phyloP scores from a whole-genome alignment of 306 rosid species.

The Astragalus membranaceus region DNA sequence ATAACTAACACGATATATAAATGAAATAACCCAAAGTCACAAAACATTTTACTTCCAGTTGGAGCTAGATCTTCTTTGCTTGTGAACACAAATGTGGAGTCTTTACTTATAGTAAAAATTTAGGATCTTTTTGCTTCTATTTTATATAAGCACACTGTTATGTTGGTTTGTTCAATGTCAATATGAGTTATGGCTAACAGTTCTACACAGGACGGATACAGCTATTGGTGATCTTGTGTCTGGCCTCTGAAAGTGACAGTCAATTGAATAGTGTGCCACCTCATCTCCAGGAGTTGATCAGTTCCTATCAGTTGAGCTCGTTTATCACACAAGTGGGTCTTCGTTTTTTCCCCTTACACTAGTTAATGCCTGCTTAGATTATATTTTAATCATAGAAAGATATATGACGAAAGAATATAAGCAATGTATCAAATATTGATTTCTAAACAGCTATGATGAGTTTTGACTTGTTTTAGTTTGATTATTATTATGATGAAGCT shows the following conservation, averaged over 20 bases:
- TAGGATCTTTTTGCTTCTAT: neutral
- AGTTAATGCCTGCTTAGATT: neutral
- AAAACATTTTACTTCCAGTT: neutral
- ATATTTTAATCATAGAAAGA: neutral
- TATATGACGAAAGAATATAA: neutral
- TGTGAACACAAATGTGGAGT: neutral
- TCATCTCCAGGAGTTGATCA: conserved; percentile 49
- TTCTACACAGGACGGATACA: conserved; percentile 40
- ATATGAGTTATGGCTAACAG: neutral
- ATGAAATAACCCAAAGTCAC: no score
- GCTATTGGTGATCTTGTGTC: conserved; percentile 54
- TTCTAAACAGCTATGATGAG: neutral
- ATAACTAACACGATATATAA: no score
- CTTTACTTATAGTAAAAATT: neutral
- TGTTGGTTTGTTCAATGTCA: neutral
- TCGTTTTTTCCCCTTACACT: neutral
- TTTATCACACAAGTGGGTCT: conserved; percentile 75
- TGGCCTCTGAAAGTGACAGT: conserved; percentile 46
- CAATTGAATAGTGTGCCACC: conserved; percentile 40
- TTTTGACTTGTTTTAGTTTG: neutral
- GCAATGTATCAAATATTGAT: neutral
- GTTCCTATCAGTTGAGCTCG: conserved; percentile 63
- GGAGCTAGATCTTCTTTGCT: neutral
- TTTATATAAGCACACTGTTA: neutral
- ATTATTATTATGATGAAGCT: neutral